Evolutionary conservation across 306 rosid genomes (phyloP).

Genomic region (Dryas octopetala): DNA sequence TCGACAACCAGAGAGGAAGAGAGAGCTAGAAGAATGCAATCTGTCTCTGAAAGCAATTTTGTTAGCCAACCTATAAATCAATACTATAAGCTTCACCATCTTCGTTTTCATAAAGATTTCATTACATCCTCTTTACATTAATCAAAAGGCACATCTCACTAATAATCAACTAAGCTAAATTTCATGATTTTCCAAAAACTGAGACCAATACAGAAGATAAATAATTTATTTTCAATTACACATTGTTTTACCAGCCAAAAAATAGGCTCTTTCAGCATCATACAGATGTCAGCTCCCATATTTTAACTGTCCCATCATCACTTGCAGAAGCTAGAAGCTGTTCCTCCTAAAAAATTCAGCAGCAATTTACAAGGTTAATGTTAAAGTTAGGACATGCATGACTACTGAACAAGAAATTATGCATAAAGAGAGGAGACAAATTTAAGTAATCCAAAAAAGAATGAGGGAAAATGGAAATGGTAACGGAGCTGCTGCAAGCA

Average conservation of each 20-base stretch:
- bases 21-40: neutral
- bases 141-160: conserved; percentile 8
- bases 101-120: conserved; percentile 9
- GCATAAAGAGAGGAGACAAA: neutral
- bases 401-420: neutral
- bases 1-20: neutral
- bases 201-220: conserved; percentile 15
- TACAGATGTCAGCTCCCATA: conserved; percentile 76
- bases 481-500: neutral
- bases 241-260: conserved; percentile 22
- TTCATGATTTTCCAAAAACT: conserved; percentile 10
- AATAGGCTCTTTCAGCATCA: conserved; percentile 22
- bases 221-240: conserved; percentile 30
- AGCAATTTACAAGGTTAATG: conserved; percentile 9
- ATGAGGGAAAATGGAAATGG: neutral
- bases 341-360: conserved; percentile 50
- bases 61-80: neutral
- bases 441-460: neutral
- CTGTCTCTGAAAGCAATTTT: neutral
- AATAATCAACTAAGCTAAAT: neutral
- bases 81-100: neutral
- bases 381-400: neutral
- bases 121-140: conserved; percentile 11
- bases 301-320: conserved; percentile 81
- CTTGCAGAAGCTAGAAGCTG: conserved; percentile 79